These are phyloP conservation scores for Ganoderma sinense DNA, from an alignment of 1,284 basidiomycete genomes.

Conservation along the genomic window DNA sequence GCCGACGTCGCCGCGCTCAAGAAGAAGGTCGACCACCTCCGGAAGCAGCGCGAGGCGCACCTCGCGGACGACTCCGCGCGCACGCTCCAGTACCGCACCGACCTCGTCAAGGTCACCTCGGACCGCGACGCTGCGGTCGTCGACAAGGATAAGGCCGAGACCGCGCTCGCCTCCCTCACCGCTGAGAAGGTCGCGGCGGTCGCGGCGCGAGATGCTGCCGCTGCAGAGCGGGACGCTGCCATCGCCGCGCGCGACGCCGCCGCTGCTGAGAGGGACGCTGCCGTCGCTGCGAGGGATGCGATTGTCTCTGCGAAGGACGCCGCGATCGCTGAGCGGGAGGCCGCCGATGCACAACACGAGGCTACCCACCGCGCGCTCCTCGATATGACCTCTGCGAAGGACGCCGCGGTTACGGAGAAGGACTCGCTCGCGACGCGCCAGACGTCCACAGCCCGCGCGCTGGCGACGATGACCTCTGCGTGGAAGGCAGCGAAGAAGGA, in stretches of 20 bases:
- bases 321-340: background rate
- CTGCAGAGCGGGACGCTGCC: background rate
- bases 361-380: background rate
- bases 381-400: background rate
- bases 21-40: slow-evolving; percentile 4
- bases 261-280: background rate
- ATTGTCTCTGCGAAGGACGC: background rate
- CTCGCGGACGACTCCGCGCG: slow-evolving; percentile 2
- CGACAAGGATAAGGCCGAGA: background rate
- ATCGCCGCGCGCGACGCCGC: background rate
- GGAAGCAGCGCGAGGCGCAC: slow-evolving; percentile 4
- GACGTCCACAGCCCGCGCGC: background rate
- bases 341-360: background rate
- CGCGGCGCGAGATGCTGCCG: background rate
- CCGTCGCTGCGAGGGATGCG: background rate
- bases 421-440: background rate
- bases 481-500: slow-evolving; percentile 1
- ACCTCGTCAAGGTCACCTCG: background rate
- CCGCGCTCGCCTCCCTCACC: background rate
- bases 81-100: background rate
- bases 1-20: background rate
- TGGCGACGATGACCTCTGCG: background rate
- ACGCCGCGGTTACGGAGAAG: background rate
- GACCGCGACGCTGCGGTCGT: background rate
- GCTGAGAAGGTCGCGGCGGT: background rate